A percentile compares a stretch with the other conserved stretches of the same genome.
Conservation (phyloP, 805 yeast genomes). For the Zygosaccharomyces kombuchaensis region DNA sequence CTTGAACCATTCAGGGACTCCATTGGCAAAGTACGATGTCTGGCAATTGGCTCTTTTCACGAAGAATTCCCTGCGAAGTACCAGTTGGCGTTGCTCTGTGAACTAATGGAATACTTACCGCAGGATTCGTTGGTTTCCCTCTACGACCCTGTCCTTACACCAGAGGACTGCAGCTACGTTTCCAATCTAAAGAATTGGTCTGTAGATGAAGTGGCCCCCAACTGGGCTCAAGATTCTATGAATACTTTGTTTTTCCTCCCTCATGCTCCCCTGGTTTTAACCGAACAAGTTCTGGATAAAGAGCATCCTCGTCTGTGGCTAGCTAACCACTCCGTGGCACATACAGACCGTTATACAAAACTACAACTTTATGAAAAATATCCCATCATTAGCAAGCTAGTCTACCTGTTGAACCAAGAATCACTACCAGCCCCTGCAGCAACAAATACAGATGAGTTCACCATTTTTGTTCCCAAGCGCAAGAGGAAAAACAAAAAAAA, state of each 20-base stretch:
- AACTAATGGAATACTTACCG: slow-evolving; percentile 33
- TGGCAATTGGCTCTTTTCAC: slow-evolving; percentile 68
- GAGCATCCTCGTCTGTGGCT: slow-evolving; percentile 40
- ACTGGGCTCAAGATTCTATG: slow-evolving; percentile 19
- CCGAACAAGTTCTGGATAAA: slow-evolving; percentile 38
- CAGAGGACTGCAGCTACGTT: slow-evolving; percentile 41
- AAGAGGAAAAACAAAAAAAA: slow-evolving; percentile 18
- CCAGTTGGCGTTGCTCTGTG: slow-evolving; percentile 58
- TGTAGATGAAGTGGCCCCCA: slow-evolving; percentile 22
- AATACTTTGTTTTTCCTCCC: slow-evolving; percentile 57
- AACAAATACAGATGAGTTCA: slow-evolving; percentile 19
- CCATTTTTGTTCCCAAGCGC: slow-evolving; percentile 22
- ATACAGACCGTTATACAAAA: slow-evolving; percentile 50
- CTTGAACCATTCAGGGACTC: slow-evolving; percentile 12
- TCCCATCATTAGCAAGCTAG: slow-evolving; percentile 41
- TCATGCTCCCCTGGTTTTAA: slow-evolving; percentile 62
- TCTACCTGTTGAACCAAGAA: slow-evolving; percentile 13
- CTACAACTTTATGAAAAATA: slow-evolving; percentile 41
- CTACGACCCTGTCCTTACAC: slow-evolving; percentile 62
- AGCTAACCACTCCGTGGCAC: slow-evolving; percentile 50
- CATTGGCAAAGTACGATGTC: slow-evolving; percentile 47
- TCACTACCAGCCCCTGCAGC: neutral
- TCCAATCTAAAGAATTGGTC: slow-evolving; percentile 23
- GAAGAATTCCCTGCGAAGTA: slow-evolving; percentile 56
- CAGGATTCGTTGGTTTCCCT: slow-evolving; percentile 38